Conservation (phyloP, 1,284 basidiomycete species). For the Marasmius sp. region DNA sequence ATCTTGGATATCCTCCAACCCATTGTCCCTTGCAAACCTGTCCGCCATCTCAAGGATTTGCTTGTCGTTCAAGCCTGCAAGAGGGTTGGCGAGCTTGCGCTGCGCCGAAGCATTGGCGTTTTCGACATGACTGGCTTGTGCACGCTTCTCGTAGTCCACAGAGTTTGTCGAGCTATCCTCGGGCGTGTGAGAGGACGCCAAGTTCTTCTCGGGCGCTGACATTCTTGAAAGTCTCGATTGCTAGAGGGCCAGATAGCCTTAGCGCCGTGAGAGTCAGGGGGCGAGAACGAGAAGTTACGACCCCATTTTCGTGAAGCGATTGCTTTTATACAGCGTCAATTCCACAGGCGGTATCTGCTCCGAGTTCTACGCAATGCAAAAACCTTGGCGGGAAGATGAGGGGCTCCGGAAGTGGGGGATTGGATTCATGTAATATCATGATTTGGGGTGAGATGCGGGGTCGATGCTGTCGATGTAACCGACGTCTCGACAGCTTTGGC, state of each 20-base stretch:
- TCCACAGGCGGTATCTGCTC: background rate
- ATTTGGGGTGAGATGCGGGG: background rate
- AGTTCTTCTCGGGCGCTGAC: too few species aligned
- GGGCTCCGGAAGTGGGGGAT: background rate
- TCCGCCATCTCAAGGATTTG: background rate
- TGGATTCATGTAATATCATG: background rate
- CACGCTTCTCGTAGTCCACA: background rate
- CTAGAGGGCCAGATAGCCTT: too few species aligned
- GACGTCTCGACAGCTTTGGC: too few species aligned
- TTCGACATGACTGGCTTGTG: too few species aligned
- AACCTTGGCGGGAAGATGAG: background rate
- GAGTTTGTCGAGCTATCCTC: background rate
- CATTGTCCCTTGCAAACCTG: background rate
- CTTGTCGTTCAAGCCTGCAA: background rate
- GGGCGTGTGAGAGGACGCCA: too few species aligned
- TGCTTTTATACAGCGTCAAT: background rate
- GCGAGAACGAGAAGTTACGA: background rate
- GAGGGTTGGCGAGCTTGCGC: slow-evolving; percentile 4
- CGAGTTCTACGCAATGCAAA: too few species aligned
- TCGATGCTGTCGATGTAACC: too few species aligned
- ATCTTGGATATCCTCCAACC: background rate
- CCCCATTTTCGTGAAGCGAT: background rate
- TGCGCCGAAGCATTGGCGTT: background rate
- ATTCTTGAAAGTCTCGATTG: too few species aligned
- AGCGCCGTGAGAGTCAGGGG: background rate